Evolutionary conservation across 345 rosid species (phyloP).

Genomic region (Salix purpurea): DNA sequence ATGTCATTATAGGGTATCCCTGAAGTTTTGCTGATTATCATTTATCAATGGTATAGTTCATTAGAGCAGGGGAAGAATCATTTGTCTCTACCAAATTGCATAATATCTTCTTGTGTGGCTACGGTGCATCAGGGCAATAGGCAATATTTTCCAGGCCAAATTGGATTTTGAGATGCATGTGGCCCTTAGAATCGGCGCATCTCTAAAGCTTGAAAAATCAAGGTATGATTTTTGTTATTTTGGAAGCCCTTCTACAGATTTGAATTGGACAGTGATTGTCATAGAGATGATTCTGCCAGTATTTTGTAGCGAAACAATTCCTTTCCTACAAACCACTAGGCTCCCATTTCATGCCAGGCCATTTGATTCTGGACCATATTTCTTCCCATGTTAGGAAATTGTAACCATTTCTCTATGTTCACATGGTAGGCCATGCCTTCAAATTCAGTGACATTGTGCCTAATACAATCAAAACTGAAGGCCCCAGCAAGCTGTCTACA

Average conservation of each 20-base stretch:
- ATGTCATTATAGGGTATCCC: not conserved
- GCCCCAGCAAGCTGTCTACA: not conserved
- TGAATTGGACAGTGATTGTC: not conserved
- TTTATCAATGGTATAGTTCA: not conserved
- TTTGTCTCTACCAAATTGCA: not conserved
- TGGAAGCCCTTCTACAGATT: not conserved
- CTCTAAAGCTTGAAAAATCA: not conserved
- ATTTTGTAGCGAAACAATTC: not conserved
- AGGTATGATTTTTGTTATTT: not conserved
- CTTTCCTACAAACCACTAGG: not conserved
- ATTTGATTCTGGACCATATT: not conserved
- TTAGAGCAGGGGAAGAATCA: not conserved
- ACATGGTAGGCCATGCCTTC: not conserved
- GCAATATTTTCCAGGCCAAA: not conserved
- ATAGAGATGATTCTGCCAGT: not conserved
- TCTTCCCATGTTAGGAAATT: not conserved
- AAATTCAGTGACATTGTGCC: not conserved
- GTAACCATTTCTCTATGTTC: not conserved
- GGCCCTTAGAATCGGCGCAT: not conserved
- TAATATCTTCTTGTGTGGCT: not conserved
- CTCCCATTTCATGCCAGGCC: not conserved
- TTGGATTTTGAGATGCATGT: not conserved
- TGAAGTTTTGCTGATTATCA: not conserved
- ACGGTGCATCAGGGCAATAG: not conserved
- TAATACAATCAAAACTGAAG: not conserved